These are phyloP conservation scores for Aschersonia sp. DNA, from an alignment of 2,329 filamentous ascomycete genomes.

Conservation along the genomic window DNA sequence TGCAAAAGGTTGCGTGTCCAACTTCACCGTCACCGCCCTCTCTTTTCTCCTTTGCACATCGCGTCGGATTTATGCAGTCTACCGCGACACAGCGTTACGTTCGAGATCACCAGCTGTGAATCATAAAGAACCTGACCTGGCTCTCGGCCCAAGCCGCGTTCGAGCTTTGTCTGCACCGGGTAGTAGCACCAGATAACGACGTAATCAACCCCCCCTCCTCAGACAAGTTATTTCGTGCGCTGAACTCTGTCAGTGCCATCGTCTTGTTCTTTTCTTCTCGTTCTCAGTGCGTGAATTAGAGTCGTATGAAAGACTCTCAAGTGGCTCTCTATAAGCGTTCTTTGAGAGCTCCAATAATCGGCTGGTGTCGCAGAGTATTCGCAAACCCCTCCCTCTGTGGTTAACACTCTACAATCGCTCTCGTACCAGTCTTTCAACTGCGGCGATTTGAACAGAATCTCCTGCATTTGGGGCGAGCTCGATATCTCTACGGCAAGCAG, in stretches of 20 bases:
- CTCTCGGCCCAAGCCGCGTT: conserved; percentile 1
- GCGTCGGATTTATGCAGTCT: conserved; percentile 2
- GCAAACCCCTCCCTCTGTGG: conserved; percentile 1
- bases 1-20: neutral
- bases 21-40: neutral
- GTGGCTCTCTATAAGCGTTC: too few relatives aligned
- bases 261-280: too few relatives aligned
- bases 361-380: conserved; percentile 1
- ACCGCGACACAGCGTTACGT: conserved; percentile 4
- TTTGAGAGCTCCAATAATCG: neutral
- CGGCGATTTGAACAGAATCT: neutral
- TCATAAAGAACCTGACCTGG: conserved; percentile 1
- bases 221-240: neutral
- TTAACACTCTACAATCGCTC: conserved; percentile 4
- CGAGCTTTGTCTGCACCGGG: neutral
- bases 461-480: too few relatives aligned
- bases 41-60: neutral
- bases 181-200: neutral
- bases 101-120: neutral
- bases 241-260: too few relatives aligned
- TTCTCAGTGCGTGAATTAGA: too few relatives aligned
- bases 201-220: neutral
- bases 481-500: too few relatives aligned
- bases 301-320: too few relatives aligned
- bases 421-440: conserved; percentile 1